These are phyloP conservation scores for Xanthoconium stramineum DNA, from an alignment of 768 basidiomycete genomes.

Conservation along the genomic window DNA sequence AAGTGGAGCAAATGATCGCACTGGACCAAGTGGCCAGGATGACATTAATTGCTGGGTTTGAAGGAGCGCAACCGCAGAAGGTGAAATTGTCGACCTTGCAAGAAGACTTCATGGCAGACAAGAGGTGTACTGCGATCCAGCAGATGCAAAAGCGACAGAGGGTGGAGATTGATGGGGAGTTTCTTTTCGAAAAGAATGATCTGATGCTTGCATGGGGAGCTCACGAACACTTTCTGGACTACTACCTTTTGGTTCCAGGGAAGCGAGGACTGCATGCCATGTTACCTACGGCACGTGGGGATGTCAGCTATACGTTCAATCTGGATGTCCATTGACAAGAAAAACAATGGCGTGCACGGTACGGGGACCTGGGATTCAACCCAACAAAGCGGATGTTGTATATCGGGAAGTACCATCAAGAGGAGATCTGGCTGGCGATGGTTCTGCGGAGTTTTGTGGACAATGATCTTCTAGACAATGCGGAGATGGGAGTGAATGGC, in stretches of 20 bases:
- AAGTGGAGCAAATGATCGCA: too few species aligned
- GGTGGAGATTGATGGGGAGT: neutral
- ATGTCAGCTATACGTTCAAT: neutral
- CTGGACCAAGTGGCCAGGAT: too few species aligned
- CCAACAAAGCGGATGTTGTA: neutral
- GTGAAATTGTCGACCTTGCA: too few species aligned
- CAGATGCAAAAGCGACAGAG: too few species aligned
- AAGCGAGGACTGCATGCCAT: neutral
- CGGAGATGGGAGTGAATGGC: too few species aligned
- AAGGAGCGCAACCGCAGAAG: too few species aligned
- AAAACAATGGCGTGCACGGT: neutral
- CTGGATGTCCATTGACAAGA: neutral
- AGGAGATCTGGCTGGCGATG: constrained; percentile 1
- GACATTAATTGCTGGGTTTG: too few species aligned
- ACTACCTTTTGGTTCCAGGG: neutral
- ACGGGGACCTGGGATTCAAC: neutral
- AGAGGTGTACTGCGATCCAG: too few species aligned
- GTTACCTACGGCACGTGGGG: neutral
- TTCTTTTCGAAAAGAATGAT: neutral
- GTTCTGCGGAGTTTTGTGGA: neutral
- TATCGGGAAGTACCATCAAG: neutral
- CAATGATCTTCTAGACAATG: too few species aligned
- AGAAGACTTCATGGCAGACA: too few species aligned
- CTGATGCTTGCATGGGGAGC: neutral
- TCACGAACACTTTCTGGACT: neutral